Conservation (phyloP, 2,329 filamentous ascomycete genomes). For the Fusarium illudens region DNA sequence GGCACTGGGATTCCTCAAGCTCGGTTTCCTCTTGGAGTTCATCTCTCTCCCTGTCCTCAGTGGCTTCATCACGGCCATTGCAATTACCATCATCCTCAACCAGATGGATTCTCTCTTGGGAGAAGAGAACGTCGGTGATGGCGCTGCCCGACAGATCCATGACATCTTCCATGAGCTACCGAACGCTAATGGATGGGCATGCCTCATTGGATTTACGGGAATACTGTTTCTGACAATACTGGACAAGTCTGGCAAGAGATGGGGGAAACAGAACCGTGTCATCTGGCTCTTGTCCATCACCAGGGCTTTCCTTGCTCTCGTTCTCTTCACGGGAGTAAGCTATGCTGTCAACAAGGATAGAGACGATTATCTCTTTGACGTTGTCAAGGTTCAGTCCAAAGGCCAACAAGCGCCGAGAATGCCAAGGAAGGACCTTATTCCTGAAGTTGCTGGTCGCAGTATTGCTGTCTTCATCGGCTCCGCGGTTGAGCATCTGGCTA, state of each 20-base stretch:
- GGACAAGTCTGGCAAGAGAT: constrained; percentile 65
- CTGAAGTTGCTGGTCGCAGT: constrained; percentile 61
- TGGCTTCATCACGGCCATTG: constrained; percentile 72
- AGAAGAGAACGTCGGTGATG: constrained; percentile 57
- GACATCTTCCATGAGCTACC: constrained; percentile 66
- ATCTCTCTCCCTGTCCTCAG: constrained; percentile 70
- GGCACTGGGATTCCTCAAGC: constrained; percentile 66
- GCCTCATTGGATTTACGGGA: constrained; percentile 65
- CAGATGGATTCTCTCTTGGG: constrained; percentile 70
- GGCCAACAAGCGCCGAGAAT: constrained; percentile 61
- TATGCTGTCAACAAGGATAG: constrained; percentile 67
- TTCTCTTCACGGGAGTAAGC: constrained; percentile 70
- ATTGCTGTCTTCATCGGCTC: constrained; percentile 70
- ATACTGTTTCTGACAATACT: constrained; percentile 65
- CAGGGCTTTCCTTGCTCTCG: constrained; percentile 66
- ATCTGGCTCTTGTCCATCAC: constrained; percentile 68
- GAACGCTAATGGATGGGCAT: constrained; percentile 65
- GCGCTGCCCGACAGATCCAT: constrained; percentile 65
- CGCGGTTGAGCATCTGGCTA: constrained; percentile 69
- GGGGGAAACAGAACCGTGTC: constrained; percentile 65
- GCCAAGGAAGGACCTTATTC: constrained; percentile 58
- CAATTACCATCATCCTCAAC: constrained; percentile 71
- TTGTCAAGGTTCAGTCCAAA: constrained; percentile 65
- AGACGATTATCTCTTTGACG: constrained; percentile 58
- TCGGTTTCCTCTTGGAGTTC: constrained; percentile 72